These are phyloP conservation scores for Paramecium octaurelia DNA, from an alignment of 73 alveolate species.

Conservation along the genomic window DNA sequence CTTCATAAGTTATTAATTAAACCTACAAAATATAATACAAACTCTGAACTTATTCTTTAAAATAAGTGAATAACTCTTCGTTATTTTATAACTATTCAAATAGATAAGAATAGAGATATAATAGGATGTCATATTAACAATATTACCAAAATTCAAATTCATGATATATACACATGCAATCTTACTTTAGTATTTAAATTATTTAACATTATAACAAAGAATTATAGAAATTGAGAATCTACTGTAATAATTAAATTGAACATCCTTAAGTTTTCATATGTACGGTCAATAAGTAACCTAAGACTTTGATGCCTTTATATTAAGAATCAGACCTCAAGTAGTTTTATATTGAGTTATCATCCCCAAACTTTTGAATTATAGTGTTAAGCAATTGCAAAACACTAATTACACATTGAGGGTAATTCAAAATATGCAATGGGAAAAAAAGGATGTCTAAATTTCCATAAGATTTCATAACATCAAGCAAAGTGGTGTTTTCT, in stretches of 20 bases:
- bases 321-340: conserved; percentile 23
- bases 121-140: not conserved
- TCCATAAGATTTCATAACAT: conserved; percentile 10
- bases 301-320: not conserved
- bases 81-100: not conserved
- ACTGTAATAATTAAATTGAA: not conserved
- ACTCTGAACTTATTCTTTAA: not conserved
- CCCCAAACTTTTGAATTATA: not conserved
- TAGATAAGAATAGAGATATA: not conserved
- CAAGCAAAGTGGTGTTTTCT: conserved; percentile 8
- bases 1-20: not conserved
- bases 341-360: conserved; percentile 19
- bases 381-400: not conserved
- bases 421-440: not conserved
- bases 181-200: not conserved
- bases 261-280: conserved; percentile 10
- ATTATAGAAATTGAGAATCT: not conserved
- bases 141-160: conserved; percentile 33
- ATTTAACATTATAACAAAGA: not conserved
- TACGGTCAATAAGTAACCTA: not conserved
- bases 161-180: conserved; percentile 5
- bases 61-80: not conserved
- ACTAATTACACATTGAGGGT: not conserved
- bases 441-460: conserved; percentile 4
- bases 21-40: not conserved